These are phyloP conservation scores for Cryoendolithus antarcticus DNA, from an alignment of 2,329 filamentous ascomycete species.

Conservation along the genomic window DNA sequence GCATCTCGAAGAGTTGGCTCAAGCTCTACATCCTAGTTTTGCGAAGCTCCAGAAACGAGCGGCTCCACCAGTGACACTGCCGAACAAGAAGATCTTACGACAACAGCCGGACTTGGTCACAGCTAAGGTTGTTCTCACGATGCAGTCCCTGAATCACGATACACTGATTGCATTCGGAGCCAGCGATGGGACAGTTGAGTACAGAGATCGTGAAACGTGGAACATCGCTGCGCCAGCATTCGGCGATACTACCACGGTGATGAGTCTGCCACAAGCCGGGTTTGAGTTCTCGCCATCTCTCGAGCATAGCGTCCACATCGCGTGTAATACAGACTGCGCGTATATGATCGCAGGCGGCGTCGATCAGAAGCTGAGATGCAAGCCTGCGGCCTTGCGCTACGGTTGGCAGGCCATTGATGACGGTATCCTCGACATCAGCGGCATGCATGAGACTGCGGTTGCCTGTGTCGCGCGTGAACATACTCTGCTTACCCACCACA, in stretches of 20 bases:
- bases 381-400: constrained; percentile 15
- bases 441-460: constrained; percentile 19
- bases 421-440: constrained; percentile 14
- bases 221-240: constrained; percentile 42
- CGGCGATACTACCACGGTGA: constrained; percentile 52
- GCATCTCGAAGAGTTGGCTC: constrained; percentile 50
- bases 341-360: too few relatives aligned
- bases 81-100: constrained; percentile 37
- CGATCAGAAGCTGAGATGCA: constrained; percentile 18
- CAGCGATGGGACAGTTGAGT: constrained; percentile 70
- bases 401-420: constrained; percentile 19
- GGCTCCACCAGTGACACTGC: constrained; percentile 9
- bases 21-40: constrained; percentile 25
- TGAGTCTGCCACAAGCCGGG: constrained; percentile 62
- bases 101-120: constrained; percentile 56
- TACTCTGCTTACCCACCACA: constrained; percentile 26
- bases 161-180: constrained; percentile 61
- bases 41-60: constrained; percentile 18
- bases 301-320: too few relatives aligned
- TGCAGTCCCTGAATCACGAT: constrained; percentile 58
- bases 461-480: constrained; percentile 23
- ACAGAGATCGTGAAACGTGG: constrained; percentile 56
- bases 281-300: constrained; percentile 42
- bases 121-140: constrained; percentile 57
- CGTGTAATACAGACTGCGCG: too few relatives aligned